These are phyloP conservation scores for Claviceps cyperi DNA, from an alignment of 2,329 filamentous ascomycete genomes.

Conservation along the genomic window DNA sequence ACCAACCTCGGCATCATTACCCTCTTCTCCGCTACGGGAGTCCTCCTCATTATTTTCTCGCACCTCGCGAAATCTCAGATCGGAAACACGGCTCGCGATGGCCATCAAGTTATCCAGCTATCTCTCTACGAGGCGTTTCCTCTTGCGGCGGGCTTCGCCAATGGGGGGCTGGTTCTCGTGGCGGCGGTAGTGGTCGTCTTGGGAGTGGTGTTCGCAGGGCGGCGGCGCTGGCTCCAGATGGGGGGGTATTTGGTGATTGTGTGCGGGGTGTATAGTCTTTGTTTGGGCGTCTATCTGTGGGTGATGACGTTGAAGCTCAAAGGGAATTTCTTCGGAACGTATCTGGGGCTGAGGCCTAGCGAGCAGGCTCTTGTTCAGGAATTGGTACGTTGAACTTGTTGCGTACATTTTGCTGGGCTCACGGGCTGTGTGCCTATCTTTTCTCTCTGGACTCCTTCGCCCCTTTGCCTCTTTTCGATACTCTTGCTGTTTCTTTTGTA, in stretches of 20 bases:
- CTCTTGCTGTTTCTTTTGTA: neutral
- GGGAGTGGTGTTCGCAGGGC: constrained; percentile 48
- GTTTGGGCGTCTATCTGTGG: constrained; percentile 56
- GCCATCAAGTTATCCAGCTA: constrained; percentile 33
- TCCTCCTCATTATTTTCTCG: constrained; percentile 40
- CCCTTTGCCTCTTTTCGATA: no score
- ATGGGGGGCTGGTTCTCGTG: constrained; percentile 56
- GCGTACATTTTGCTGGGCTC: no score
- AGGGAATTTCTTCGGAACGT: constrained; percentile 45
- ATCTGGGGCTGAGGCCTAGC: constrained; percentile 38
- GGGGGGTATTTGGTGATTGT: constrained; percentile 50
- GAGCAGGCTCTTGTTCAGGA: constrained; percentile 58
- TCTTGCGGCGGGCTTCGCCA: constrained; percentile 53
- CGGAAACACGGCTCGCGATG: constrained; percentile 27
- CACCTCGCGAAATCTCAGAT: constrained; percentile 34
- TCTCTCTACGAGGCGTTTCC: constrained; percentile 40
- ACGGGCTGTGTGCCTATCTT: no score
- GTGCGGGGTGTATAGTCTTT: constrained; percentile 48
- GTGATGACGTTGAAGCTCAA: constrained; percentile 57
- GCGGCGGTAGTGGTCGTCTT: constrained; percentile 57
- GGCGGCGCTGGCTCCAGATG: constrained; percentile 54
- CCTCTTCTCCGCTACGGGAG: constrained; percentile 38
- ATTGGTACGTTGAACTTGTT: constrained; percentile 32
- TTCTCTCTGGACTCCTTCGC: no score
- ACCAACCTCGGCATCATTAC: constrained; percentile 33